Evolutionary conservation across 345 rosid genomes (phyloP).

Genomic region (Boechera stricta): DNA sequence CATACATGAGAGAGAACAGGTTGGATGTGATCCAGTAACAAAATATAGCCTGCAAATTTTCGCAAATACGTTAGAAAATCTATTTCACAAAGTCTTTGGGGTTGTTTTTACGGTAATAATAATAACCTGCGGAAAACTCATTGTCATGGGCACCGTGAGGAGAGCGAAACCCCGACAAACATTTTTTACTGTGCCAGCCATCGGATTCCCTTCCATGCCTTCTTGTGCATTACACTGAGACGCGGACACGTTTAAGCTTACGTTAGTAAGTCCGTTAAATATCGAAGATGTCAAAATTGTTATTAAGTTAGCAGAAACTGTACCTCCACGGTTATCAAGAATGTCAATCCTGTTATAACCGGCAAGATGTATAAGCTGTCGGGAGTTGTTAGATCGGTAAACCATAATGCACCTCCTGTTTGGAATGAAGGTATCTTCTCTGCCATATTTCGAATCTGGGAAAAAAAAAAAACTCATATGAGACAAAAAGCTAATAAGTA

Average conservation of each 20-base stretch:
- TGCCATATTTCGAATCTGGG: slow-evolving; percentile 78
- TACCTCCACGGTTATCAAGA: slow-evolving; percentile 89
- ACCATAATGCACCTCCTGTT: slow-evolving; percentile 85
- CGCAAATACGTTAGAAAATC: slow-evolving; percentile 17
- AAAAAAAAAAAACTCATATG: neutral
- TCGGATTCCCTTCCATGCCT: slow-evolving; percentile 88
- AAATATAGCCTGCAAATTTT: slow-evolving; percentile 74
- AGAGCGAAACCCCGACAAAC: slow-evolving; percentile 65
- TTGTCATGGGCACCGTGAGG: slow-evolving; percentile 74
- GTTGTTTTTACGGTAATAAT: neutral
- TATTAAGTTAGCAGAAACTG: slow-evolving; percentile 20
- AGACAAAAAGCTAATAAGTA: slow-evolving; percentile 9
- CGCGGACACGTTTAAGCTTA: neutral
- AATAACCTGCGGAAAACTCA: slow-evolving; percentile 73
- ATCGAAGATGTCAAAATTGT: slow-evolving; percentile 14
- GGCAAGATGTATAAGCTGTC: slow-evolving; percentile 82
- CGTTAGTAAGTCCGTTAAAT: neutral
- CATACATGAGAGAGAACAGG: slow-evolving; percentile 72
- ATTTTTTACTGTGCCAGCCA: slow-evolving; percentile 60
- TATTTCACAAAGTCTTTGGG: neutral
- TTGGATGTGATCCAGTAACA: slow-evolving; percentile 93
- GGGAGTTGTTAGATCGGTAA: slow-evolving; percentile 70
- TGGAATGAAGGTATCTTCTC: slow-evolving; percentile 90
- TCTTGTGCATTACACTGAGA: slow-evolving; percentile 78
- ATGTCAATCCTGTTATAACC: slow-evolving; percentile 62